Evolutionary conservation across 306 rosid genomes (phyloP), one percentile per base, ranked within the genome.

Genomic region (Comarum palustre): DNA sequence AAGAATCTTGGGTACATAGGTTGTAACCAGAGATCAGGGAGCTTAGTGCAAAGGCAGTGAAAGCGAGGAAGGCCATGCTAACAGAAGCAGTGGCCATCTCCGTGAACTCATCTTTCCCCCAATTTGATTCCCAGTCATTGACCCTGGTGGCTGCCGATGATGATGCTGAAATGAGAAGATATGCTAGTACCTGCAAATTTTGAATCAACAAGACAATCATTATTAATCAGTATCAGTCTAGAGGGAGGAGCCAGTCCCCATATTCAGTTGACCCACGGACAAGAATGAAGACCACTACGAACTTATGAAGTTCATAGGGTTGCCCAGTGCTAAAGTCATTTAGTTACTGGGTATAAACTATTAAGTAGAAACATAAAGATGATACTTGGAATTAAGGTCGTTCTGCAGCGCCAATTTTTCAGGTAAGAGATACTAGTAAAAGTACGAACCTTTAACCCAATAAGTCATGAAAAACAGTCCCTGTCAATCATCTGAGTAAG

Each of bases 21-120:
- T 76, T 81, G 85, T 92, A 90, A 60, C 97, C 96, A 10, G 99
- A 95, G 71, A 95, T 79, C 22, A 95, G 84, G 57, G 99, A 90
- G 83, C 99, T 92, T 46, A 95, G 3, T 58, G 99, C 95, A 63
- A 91, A 95, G 68, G 99, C 96, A 68, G 82, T 43, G 20, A 95
- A 95, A 80, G 96, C 99, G 38, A 95, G 86, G 78, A 95, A 95
- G 17, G 99, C 82, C 88, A 95, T 78, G 63, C 80, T 88, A 41
- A 95, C 73, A 0, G 99, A 92, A 67, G 97, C 99, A 81, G 86
- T 95, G 1, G 99, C 99, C 96, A 85, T 86, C 79, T 83, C 77
- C 1, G 99, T 95, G 87, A 95, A 95, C 82, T 95, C 90, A 22
- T 95, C 99, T 76, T 88, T 95, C 3, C 99, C 99, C 99, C 99